These are phyloP conservation scores for Naegleria fowleri DNA, from an alignment of 208 protist species.

Conservation along the genomic window DNA sequence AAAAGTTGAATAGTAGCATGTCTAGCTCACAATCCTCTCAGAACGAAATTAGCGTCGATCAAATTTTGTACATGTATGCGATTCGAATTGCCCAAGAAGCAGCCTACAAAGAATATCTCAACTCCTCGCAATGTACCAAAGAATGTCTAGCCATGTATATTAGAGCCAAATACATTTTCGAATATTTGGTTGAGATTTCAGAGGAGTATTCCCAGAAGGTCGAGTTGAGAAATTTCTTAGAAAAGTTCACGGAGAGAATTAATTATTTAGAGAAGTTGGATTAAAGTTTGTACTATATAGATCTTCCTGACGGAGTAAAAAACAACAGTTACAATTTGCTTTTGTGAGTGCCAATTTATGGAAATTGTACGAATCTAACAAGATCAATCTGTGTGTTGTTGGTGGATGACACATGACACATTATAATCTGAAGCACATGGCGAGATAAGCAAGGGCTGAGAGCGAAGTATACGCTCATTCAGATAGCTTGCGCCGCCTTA, in stretches of 20 bases:
- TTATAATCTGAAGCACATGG: too few species aligned
- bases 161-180: not conserved
- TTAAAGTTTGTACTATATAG: not conserved
- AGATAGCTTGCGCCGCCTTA: too few species aligned
- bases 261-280: not conserved
- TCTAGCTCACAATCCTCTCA: not conserved
- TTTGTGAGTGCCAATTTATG: too few species aligned
- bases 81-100: not conserved
- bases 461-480: too few species aligned
- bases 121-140: too few species aligned
- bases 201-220: not conserved
- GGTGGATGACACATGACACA: too few species aligned
- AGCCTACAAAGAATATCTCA: not conserved
- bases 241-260: not conserved
- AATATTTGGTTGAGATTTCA: not conserved
- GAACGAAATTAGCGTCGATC: not conserved
- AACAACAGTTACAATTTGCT: too few species aligned
- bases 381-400: too few species aligned
- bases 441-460: too few species aligned
- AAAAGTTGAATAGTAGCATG: not conserved
- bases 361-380: too few species aligned
- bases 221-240: not conserved
- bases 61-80: constrained; percentile 3
- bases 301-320: too few species aligned
- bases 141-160: not conserved